These are phyloP conservation scores for Symbiotaphrina buchneri DNA, from an alignment of 495 filamentous ascomycete species.

Conservation along the genomic window DNA sequence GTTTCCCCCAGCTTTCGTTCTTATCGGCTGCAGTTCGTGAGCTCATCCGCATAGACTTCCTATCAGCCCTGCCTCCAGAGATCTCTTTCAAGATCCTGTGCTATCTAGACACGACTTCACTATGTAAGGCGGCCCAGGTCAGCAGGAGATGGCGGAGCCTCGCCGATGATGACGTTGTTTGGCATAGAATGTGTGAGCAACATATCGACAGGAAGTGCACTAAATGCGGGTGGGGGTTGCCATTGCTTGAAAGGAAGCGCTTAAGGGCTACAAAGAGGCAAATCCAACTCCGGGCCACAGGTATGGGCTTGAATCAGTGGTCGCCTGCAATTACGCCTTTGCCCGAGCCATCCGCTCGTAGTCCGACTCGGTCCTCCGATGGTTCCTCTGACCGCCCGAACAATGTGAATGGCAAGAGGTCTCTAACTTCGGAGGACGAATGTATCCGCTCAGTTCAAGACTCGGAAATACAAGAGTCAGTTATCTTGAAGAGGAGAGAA, in stretches of 20 bases:
- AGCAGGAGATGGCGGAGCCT: conserved; percentile 68
- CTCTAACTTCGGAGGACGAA: neutral
- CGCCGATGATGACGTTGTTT: conserved; percentile 92
- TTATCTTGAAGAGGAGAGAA: neutral
- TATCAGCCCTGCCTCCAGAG: conserved; percentile 71
- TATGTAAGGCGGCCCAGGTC: conserved; percentile 94
- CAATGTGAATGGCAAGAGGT: neutral
- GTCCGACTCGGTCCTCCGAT: too few relatives aligned
- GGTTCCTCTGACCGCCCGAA: neutral
- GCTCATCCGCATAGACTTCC: conserved; percentile 87
- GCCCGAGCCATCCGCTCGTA: conserved; percentile 10
- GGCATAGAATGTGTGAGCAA: conserved; percentile 98
- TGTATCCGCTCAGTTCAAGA: neutral
- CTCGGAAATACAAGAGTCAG: too few relatives aligned
- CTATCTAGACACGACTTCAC: conserved; percentile 82
- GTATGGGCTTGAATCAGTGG: conserved; percentile 21
- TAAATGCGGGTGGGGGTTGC: conserved; percentile 91
- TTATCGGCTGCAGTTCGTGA: conserved; percentile 72
- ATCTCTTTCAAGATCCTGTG: conserved; percentile 83
- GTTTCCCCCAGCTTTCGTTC: conserved; percentile 88
- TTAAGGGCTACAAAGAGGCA: conserved; percentile 73
- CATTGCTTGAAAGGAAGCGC: conserved; percentile 69
- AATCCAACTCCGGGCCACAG: conserved; percentile 48
- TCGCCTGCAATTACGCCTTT: conserved; percentile 25
- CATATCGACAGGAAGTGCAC: conserved; percentile 93